Base-by-base conservation (phyloP, 2,329 filamentous ascomycete genomes). In the Colletotrichum filicis region DNA sequence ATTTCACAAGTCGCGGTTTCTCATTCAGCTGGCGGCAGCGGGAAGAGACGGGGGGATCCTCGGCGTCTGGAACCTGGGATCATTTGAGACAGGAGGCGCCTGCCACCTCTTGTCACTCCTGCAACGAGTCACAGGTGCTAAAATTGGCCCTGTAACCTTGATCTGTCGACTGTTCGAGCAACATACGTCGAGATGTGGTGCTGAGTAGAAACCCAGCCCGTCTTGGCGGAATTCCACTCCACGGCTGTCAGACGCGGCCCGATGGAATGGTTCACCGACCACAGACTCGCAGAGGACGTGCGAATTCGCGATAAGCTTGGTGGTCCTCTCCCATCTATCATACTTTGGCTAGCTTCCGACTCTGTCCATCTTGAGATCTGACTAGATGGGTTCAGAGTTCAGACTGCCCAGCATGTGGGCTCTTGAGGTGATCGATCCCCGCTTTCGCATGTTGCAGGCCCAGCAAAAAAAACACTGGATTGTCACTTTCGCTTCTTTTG, bases 21-120 rank as follows among this genome's bases (percentile, higher is more conserved):
- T 49, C 42, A 22, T 22, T 49, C 19, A 49, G 42, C n/a, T 49
- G 8, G 42, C 42, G 8, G 16, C 42, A 11, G 42, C 42, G 30
- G 24, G 16, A n/a, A 24, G 24, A 56, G 58, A 59, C 37, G 37
- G 37, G 70, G 66, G 59, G 59, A 46, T 60, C 46, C 59, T 73
- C 60, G 66, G 60, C 66, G 64, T 73, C 70, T 14, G 70, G 35
- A 58, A 22, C 16, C 35, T 19, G 58, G 28, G 52, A 37, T 56
- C 19, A 56, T 16, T 26, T 56, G 49, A 56, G 52, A 56, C 49
- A 56, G 30, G 4, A 53, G 28, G 61, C 28, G 46, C 46, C 8
- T 55, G 46, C 53, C 42, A 63, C 11, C 11, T 35, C 37, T 30
- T 26, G 22, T 26, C 24, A 14, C 11, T 35, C 26, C 28, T 26